Percentiles rank a stretch among this genome's conserved stretches.
Evolutionary conservation across 2,329 filamentous ascomycete genomes (phyloP).

Genomic region (Calonectria hawksworthii): DNA sequence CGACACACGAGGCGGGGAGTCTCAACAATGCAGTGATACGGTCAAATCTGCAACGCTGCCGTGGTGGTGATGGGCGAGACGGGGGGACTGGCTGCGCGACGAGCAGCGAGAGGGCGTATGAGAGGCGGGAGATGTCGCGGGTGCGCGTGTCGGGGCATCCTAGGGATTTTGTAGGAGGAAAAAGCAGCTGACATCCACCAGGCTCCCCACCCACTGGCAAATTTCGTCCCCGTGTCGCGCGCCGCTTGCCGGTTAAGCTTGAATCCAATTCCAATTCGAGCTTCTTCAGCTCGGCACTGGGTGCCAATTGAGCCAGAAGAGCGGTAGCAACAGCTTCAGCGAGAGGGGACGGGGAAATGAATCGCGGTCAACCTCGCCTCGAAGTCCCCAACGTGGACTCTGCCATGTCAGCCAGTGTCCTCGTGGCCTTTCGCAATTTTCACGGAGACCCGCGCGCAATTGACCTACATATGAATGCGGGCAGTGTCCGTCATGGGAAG

Average conservation of each 20-base stretch:
- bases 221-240: slow-evolving; percentile 17
- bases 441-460: background rate
- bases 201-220: background rate
- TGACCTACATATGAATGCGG: slow-evolving; percentile 17
- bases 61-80: slow-evolving; percentile 2
- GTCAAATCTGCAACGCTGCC: background rate
- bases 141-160: slow-evolving; percentile 13
- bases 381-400: slow-evolving; percentile 1
- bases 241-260: slow-evolving; percentile 7
- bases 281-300: background rate
- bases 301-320: slow-evolving; percentile 15
- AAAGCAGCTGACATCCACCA: background rate
- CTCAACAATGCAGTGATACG: background rate
- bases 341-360: slow-evolving; percentile 3
- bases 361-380: slow-evolving; percentile 14
- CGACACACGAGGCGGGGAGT: slow-evolving; percentile 14
- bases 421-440: background rate
- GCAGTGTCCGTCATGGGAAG: background rate
- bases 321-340: background rate
- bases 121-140: background rate
- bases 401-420: slow-evolving; percentile 4
- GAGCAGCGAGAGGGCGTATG: background rate
- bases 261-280: background rate
- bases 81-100: background rate
- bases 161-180: slow-evolving; percentile 3